Evolutionary conservation across 2,329 filamentous ascomycete genomes (phyloP).

Genomic region (Metarhizium album): DNA sequence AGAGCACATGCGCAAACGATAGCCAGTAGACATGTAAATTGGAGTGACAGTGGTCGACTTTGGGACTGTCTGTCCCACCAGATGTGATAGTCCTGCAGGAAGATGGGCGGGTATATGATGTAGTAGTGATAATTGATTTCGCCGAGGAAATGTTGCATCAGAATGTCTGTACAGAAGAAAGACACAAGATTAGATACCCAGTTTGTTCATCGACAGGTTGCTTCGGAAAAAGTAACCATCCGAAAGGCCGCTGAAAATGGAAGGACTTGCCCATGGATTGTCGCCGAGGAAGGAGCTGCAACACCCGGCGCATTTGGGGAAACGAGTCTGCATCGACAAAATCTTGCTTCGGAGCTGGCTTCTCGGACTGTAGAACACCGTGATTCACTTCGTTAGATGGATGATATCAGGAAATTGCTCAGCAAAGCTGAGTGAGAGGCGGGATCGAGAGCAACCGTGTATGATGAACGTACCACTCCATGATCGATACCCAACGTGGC

Average conservation of each 20-base stretch:
- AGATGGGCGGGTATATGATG: slow-evolving; percentile 20
- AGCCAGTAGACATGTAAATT: slow-evolving; percentile 19
- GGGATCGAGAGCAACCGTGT: background rate
- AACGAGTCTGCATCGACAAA: slow-evolving; percentile 11
- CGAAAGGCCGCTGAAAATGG: background rate
- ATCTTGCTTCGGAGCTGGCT: slow-evolving; percentile 10
- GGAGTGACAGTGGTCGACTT: slow-evolving; percentile 14
- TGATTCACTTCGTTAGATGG: background rate
- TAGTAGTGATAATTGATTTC: slow-evolving; percentile 24
- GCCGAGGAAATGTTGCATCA: slow-evolving; percentile 18
- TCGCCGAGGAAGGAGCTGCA: slow-evolving; percentile 15
- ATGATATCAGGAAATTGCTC: background rate
- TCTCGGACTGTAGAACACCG: slow-evolving; percentile 7
- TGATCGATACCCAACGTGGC: slow-evolving; percentile 13
- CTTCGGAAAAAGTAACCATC: background rate
- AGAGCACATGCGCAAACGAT: slow-evolving; percentile 19
- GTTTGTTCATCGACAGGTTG: background rate
- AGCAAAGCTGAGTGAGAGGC: background rate
- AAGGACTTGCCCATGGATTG: slow-evolving; percentile 15
- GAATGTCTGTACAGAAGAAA: slow-evolving; percentile 12
- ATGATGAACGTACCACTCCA: slow-evolving; percentile 4
- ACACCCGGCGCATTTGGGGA: slow-evolving; percentile 14
- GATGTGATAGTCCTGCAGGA: slow-evolving; percentile 18
- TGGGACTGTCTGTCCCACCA: slow-evolving; percentile 18
- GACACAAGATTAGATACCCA: background rate